A percentile compares a stretch with the other conserved stretches of the same genome.
Evolutionary conservation across 1,139 yeast genomes (phyloP).

Genomic region (Candida pseudoviswanathii): DNA sequence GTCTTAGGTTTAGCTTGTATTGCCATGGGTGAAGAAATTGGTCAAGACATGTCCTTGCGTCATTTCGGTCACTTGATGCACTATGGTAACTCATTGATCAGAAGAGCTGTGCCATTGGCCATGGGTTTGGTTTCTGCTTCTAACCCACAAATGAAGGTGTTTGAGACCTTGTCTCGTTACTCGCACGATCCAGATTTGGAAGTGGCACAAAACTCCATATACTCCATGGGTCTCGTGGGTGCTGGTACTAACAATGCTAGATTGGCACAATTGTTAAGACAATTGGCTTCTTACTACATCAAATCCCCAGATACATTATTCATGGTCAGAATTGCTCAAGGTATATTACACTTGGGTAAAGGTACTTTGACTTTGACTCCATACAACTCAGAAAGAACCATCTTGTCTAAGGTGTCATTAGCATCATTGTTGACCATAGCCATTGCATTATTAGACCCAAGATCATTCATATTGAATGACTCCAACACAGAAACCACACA

Average conservation of each 20-base stretch:
- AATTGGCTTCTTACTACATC: slow-evolving; percentile 88
- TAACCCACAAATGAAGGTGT: slow-evolving; percentile 95
- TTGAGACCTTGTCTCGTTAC: slow-evolving; percentile 92
- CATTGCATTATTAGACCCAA: slow-evolving; percentile 85
- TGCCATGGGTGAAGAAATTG: slow-evolving; percentile 98
- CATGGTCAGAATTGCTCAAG: slow-evolving; percentile 94
- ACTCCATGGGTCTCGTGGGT: slow-evolving; percentile 97
- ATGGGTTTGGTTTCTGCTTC: slow-evolving; percentile 94
- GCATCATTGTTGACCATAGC: slow-evolving; percentile 88
- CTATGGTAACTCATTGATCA: slow-evolving; percentile 89
- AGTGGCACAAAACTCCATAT: slow-evolving; percentile 93
- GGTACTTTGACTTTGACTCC: slow-evolving; percentile 91
- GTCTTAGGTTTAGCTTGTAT: slow-evolving; percentile 93
- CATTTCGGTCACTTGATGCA: slow-evolving; percentile 98
- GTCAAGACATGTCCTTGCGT: slow-evolving; percentile 96
- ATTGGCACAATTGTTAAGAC: slow-evolving; percentile 92
- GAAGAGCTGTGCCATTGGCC: slow-evolving; percentile 95
- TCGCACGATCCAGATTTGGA: slow-evolving; percentile 95
- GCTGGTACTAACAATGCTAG: slow-evolving; percentile 99
- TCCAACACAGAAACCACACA: slow-evolving; percentile 64
- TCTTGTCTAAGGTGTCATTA: slow-evolving; percentile 83
- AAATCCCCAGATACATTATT: slow-evolving; percentile 90
- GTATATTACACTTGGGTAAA: slow-evolving; percentile 92
- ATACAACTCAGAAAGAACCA: slow-evolving; percentile 85
- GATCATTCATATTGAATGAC: slow-evolving; percentile 58